phyloP scores from a whole-genome alignment of 768 basidiomycete species.

The Pulveroboletus frians region DNA sequence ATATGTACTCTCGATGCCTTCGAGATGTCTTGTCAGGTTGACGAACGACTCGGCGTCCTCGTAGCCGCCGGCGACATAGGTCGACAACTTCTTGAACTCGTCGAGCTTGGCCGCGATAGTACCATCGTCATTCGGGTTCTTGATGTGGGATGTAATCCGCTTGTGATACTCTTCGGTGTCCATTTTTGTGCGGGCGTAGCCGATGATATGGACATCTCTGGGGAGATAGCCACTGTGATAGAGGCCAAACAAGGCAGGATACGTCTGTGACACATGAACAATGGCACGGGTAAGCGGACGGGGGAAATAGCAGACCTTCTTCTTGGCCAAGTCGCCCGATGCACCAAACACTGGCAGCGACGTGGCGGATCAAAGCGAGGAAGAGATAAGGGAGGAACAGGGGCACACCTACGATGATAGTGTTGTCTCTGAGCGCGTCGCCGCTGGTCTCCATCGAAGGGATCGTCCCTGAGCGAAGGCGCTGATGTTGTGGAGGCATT shows the following conservation, averaged over 20 bases:
- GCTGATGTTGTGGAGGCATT: conserved; percentile 36
- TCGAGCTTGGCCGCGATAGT: conserved; percentile 59
- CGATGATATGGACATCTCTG: conserved; percentile 80
- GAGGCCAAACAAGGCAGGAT: conserved; percentile 91
- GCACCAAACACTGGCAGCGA: conserved; percentile 75
- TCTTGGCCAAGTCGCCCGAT: conserved; percentile 97
- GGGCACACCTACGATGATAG: conserved; percentile 74
- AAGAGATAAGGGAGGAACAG: conserved; percentile 11
- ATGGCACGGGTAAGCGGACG: conserved; percentile 21
- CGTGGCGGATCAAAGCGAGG: conserved; percentile 9
- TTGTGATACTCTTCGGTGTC: conserved; percentile 77
- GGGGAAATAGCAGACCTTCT: conserved; percentile 62
- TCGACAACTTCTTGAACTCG: conserved; percentile 75
- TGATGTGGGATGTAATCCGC: conserved; percentile 82
- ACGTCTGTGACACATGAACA: conserved; percentile 63
- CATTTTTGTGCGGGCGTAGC: conserved; percentile 97
- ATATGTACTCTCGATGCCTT: conserved; percentile 72
- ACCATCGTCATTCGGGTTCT: conserved; percentile 60
- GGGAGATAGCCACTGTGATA: conserved; percentile 80
- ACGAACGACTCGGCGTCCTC: conserved; percentile 79
- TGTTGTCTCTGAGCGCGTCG: conserved; percentile 78
- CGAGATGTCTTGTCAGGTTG: conserved; percentile 68
- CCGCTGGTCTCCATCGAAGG: conserved; percentile 81
- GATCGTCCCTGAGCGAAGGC: conserved; percentile 73
- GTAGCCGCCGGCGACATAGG: conserved; percentile 86